A percentile compares a stretch with the other conserved stretches of the same genome.
Conservation (phyloP, 176 grass and related monocot species). For the Typha latifolia region DNA sequence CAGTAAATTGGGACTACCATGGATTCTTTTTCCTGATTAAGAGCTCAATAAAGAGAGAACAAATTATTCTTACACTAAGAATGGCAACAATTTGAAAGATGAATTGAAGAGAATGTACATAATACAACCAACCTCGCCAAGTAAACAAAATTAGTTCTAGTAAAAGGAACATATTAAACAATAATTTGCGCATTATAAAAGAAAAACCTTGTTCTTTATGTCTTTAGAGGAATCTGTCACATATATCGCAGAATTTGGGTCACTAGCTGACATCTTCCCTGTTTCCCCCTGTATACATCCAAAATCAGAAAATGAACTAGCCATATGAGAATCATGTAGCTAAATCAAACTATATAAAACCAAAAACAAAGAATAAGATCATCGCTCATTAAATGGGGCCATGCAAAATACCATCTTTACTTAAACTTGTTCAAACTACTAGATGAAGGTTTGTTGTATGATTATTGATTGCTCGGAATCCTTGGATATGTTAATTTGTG, state of each 20-base stretch:
- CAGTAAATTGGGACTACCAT: too few species aligned
- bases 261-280: constrained; percentile 97
- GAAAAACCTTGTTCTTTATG: constrained; percentile 77
- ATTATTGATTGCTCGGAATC: too few species aligned
- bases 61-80: too few species aligned
- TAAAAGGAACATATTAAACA: neutral
- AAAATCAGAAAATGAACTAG: constrained; percentile 13
- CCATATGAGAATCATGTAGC: neutral
- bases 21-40: too few species aligned
- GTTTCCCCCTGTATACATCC: constrained; percentile 60
- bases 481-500: too few species aligned
- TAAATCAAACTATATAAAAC: too few species aligned
- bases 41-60: too few species aligned
- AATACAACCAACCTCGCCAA: too few species aligned
- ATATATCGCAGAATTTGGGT: constrained; percentile 93
- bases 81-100: neutral
- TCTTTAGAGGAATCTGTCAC: constrained; percentile 83
- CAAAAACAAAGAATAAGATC: too few species aligned
- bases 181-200: neutral
- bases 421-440: neutral
- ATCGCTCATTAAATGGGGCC: too few species aligned
- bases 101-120: neutral
- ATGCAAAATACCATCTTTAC: constrained; percentile 2
- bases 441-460: too few species aligned
- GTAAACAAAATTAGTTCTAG: neutral